These are phyloP conservation scores for Senna tora DNA, from an alignment of 306 rosid genomes.

Conservation along the genomic window DNA sequence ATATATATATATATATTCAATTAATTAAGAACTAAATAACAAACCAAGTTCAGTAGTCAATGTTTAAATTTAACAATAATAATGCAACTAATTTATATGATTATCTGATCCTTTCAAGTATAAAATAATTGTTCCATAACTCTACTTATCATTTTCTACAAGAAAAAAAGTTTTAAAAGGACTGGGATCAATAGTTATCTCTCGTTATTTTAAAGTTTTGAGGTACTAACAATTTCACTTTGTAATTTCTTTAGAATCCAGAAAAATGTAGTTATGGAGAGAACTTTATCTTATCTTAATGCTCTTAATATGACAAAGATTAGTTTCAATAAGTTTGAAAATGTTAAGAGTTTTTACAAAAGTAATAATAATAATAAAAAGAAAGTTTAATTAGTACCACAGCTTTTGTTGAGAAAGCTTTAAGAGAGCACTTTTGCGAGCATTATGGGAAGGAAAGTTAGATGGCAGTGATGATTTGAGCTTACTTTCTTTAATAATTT, in stretches of 20 bases:
- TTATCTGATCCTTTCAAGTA: not conserved
- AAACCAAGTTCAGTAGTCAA: not conserved
- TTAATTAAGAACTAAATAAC: not conserved
- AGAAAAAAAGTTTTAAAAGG: not conserved
- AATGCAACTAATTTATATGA: not conserved
- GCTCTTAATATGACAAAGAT: too few relatives aligned
- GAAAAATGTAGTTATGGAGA: too few relatives aligned
- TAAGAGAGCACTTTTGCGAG: slow-evolving; percentile 6
- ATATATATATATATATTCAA: too few relatives aligned
- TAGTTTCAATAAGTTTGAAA: too few relatives aligned
- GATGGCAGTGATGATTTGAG: not conserved
- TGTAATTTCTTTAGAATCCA: too few relatives aligned
- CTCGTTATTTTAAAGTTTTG: too few relatives aligned
- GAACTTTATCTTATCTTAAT: too few relatives aligned
- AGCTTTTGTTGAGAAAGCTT: slow-evolving; percentile 27
- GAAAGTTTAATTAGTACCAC: not conserved
- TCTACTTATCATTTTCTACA: not conserved
- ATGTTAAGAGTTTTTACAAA: too few relatives aligned
- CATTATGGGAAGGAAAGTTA: slow-evolving; percentile 2
- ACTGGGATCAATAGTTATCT: too few relatives aligned
- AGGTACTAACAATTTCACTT: too few relatives aligned
- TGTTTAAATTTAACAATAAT: not conserved
- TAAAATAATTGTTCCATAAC: not conserved
- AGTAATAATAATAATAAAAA: too few relatives aligned
- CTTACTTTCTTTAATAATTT: slow-evolving; percentile 6